Conservation (phyloP, 805 yeast species). For the Yamadazyma philogaea region DNA sequence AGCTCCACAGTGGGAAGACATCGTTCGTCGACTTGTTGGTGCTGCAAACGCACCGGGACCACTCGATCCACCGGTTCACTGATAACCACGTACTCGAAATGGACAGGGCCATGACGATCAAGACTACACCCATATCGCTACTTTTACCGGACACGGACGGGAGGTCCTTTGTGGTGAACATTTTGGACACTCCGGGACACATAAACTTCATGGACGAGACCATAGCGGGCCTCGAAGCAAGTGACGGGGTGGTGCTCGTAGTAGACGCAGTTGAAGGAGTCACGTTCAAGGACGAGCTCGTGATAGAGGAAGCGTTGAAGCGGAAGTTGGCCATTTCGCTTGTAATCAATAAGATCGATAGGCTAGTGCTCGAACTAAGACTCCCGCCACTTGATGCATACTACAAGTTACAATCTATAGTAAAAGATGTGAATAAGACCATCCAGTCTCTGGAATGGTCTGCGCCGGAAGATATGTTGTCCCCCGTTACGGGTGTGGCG, state of each 20-base stretch:
- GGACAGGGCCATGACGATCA: conserved; percentile 67
- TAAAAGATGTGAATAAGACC: conserved; percentile 62
- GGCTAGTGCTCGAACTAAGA: conserved; percentile 75
- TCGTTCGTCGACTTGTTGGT: conserved; percentile 68
- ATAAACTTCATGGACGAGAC: conserved; percentile 77
- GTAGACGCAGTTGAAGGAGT: conserved; percentile 88
- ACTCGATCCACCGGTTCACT: conserved; percentile 50
- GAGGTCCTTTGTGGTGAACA: conserved; percentile 56
- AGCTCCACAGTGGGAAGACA: conserved; percentile 83
- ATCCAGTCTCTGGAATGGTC: conserved; percentile 35
- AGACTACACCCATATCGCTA: conserved; percentile 58
- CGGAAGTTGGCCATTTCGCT: conserved; percentile 53
- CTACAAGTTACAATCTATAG: conserved; percentile 56
- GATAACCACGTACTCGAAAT: conserved; percentile 71
- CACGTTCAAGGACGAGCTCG: conserved; percentile 48
- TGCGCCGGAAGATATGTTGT: conserved; percentile 26
- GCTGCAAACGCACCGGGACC: conserved; percentile 53
- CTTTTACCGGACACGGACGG: conserved; percentile 49
- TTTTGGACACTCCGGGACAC: conserved; percentile 93
- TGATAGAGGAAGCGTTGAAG: conserved; percentile 51
- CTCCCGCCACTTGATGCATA: conserved; percentile 74
- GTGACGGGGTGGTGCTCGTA: conserved; percentile 66
- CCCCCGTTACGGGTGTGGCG: conserved; percentile 47
- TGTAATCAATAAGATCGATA: conserved; percentile 77
- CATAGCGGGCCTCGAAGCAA: conserved; percentile 50